phyloP scores from a whole-genome alignment of 208 protist species.

The Kentomonas sorsogonicus region DNA sequence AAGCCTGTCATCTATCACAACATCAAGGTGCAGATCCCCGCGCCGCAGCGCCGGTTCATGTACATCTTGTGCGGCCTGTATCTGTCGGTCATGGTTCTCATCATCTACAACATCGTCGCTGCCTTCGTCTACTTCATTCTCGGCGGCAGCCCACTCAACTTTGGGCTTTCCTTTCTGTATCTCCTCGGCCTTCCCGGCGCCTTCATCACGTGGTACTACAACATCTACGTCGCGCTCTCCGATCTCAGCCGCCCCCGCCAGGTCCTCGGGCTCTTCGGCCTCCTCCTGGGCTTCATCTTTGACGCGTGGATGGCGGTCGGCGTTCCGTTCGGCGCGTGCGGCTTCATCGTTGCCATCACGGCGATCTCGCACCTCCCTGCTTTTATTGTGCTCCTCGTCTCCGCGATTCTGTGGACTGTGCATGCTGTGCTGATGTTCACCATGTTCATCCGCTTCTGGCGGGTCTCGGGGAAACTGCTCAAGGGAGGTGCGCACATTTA shows the following conservation, averaged over 20 bases:
- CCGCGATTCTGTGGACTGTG: conserved; percentile 59
- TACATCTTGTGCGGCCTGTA: conserved; percentile 73
- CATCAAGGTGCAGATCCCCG: conserved; percentile 69
- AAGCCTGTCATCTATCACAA: conserved; percentile 83
- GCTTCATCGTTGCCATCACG: conserved; percentile 59
- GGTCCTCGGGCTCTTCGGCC: conserved; percentile 47
- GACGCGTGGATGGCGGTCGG: conserved; percentile 82
- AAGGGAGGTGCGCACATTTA: conserved; percentile 28
- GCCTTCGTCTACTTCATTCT: conserved; percentile 50
- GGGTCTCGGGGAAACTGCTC: conserved; percentile 23
- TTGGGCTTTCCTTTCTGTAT: conserved; percentile 82
- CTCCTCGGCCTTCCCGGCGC: conserved; percentile 73
- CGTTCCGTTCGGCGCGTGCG: conserved; percentile 63
- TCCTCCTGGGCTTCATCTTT: conserved; percentile 56
- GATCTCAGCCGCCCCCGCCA: conserved; percentile 34
- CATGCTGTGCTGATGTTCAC: conserved; percentile 46
- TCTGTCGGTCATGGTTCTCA: conserved; percentile 49
- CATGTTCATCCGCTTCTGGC: conserved; percentile 52
- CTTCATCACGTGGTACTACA: conserved; percentile 84
- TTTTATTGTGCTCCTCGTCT: conserved; percentile 50
- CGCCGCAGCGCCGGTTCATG: conserved; percentile 71
- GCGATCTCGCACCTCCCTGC: not conserved
- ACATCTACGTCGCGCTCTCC: conserved; percentile 49
- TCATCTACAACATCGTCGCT: conserved; percentile 73
- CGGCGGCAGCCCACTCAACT: conserved; percentile 44